Conservation (phyloP, 139 green algal genomes). For the Chara braunii region DNA sequence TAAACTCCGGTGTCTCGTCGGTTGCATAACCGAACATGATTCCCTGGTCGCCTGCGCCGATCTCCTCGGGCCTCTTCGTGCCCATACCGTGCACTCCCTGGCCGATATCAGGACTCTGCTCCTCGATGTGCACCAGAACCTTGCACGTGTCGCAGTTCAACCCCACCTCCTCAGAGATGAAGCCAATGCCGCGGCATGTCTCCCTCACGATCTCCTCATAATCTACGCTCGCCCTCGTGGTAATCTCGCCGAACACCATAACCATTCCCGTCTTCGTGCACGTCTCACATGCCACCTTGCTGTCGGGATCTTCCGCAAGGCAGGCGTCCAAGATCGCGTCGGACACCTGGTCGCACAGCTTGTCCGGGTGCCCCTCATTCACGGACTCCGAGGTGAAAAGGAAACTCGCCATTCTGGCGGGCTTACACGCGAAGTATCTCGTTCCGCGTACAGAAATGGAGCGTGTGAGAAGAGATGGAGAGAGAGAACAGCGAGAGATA, state of each 20-base stretch:
- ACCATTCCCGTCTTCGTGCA: conserved; percentile 99
- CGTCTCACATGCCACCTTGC: conserved; percentile 85
- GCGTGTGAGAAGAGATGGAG: too few species aligned
- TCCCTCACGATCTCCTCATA: conserved; percentile 88
- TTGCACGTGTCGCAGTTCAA: conserved; percentile 96
- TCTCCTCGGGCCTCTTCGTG: conserved; percentile 96
- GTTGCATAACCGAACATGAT: conserved; percentile 99
- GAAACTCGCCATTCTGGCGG: conserved; percentile 74
- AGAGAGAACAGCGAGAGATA: too few species aligned
- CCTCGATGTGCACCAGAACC: conserved; percentile 88
- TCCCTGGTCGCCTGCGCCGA: conserved; percentile 96
- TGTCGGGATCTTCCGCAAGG: conserved; percentile 60
- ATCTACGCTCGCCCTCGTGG: conserved; percentile 96
- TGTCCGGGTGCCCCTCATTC: conserved; percentile 78
- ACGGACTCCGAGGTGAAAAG: conserved; percentile 83
- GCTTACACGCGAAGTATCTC: too few species aligned
- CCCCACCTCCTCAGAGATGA: conserved; percentile 84
- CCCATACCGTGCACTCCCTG: conserved; percentile 97
- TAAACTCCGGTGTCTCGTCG: conserved; percentile 96
- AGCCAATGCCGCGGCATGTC: conserved; percentile 80
- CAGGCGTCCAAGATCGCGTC: conserved; percentile 96
- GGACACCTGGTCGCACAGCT: conserved; percentile 82
- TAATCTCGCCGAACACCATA: conserved; percentile 99
- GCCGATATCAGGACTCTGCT: conserved; percentile 97
- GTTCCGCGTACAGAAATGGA: too few species aligned